Base-by-base conservation (phyloP, 371 early-diverging fungal genomes). In the Actinomortierella wolfii region DNA sequence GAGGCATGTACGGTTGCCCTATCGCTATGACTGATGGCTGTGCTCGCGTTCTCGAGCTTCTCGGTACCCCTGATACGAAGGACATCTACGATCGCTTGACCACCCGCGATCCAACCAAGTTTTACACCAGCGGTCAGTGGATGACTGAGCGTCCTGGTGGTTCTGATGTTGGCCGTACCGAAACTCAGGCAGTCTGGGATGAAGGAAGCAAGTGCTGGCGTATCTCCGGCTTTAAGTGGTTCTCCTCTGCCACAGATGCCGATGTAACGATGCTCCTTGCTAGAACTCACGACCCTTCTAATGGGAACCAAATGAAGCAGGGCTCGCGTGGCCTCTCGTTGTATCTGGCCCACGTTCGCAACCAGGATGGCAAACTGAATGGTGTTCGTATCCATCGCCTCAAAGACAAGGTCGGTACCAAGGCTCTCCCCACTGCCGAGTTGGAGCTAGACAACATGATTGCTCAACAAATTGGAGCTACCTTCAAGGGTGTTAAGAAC, bases 131-230 rank as follows among this genome's bases (percentile, higher is more conserved):
- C 51, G 89, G 89, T 4, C 91, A 91, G 60, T 89, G 89, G 89
- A 91, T 89, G 91, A 91, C 89, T 0, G 91, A 91, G 57, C 77
- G 89, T 7, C 86, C 87, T 6, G 89, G 89, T 43, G 89, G 91
- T 28, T 80, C 81, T 23, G 86, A 87, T 59, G 84, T 89, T 8
- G 78, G 74, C 1, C 70, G 65, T 0, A 81, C 82, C 49, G 86
- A 89, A 63, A 86, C 89, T 0, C 70, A 74, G 29, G 87, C 89
- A 0, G 79, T 79, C 9, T 74, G 78, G 51, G 23, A 78, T 13
- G 77, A 81, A 28, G 51, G 52, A n/a, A 57, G 57, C 3, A 78
- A 82, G 41, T 58, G 61, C 9, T 87, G 86, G 83, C 64, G 61
- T 7, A 60, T 89, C n/a, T 77, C 75, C 26, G 91, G 91, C 0